These are phyloP conservation scores for Avena sativa DNA, from an alignment of 176 grass and related monocot genomes.

Conservation along the genomic window DNA sequence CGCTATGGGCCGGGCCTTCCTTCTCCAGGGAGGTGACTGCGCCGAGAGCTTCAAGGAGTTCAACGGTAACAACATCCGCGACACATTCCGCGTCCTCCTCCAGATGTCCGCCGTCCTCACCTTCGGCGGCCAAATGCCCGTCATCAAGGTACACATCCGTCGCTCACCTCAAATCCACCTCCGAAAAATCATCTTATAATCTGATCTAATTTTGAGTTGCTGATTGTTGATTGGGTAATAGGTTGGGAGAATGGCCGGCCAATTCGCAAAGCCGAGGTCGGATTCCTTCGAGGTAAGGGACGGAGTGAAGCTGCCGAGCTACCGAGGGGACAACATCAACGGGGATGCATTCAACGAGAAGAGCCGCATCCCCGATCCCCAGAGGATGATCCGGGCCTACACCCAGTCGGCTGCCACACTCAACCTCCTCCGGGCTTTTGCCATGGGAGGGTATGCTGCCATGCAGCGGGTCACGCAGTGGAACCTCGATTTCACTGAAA, in stretches of 20 bases:
- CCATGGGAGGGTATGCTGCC: slow-evolving; percentile 74
- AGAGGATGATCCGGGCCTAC: slow-evolving; percentile 78
- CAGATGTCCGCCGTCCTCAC: slow-evolving; percentile 81
- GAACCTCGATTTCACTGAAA: slow-evolving; percentile 80
- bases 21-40: slow-evolving; percentile 79
- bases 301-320: slow-evolving; percentile 70
- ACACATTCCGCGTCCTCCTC: slow-evolving; percentile 72
- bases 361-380: slow-evolving; percentile 64
- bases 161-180: background rate
- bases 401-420: slow-evolving; percentile 68
- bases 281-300: slow-evolving; percentile 54
- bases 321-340: slow-evolving; percentile 72
- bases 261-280: slow-evolving; percentile 81
- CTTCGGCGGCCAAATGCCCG: slow-evolving; percentile 69
- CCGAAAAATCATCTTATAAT: background rate
- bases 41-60: slow-evolving; percentile 88
- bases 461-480: slow-evolving; percentile 72
- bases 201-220: background rate
- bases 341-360: slow-evolving; percentile 72
- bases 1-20: slow-evolving; percentile 61
- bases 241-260: slow-evolving; percentile 68
- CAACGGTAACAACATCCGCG: slow-evolving; percentile 72
- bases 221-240: background rate
- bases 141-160: slow-evolving; percentile 60
- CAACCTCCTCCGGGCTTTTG: slow-evolving; percentile 75